Evolutionary conservation across 1,284 basidiomycete genomes (phyloP), one percentile per base, ranked within the genome.

Genomic region (Mycosarcoma maydis): DNA sequence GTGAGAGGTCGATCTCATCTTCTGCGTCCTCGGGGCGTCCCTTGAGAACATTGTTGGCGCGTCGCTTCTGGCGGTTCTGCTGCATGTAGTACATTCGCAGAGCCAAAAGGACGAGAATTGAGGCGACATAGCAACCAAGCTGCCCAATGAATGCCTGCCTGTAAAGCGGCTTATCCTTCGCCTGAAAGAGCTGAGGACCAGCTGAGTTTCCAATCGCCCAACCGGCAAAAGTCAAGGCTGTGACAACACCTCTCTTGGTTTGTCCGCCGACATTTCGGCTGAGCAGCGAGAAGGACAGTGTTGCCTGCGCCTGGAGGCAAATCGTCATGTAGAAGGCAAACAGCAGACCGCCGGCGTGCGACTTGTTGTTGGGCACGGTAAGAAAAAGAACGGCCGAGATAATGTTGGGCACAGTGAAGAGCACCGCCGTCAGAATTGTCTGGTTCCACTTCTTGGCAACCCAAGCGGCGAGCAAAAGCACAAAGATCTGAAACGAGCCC

Each of bases 71-170:
- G 2, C 82, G 81, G 66, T 87, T 87, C 52, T 82, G 82, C 26
- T 83, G 84, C 83, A 85, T 84, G 40, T 86, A 80, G 46, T 83
- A 82, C 11, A 84, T 29, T 17, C 86, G 84, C 34, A 87, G 80
- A 41, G 83, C 70, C 11, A 85, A 64, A 5, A 83, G 77, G 10
- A 73, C 72, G 6, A 56, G 30, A 23, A 87, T 78, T 65, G 86
- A 86, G 23, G 86, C 70, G 22, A 82, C 85, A 58, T 86, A 87
- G 51, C 86, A 82, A 30, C 85, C 82, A 29, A 86, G 82, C 52
- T 87, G 86, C 1, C 82, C 84, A 27, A 85, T 78, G 64, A 86
- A 86, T 2, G 85, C 86, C 37, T 83, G 84, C 53, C 84, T 54
- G 40, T 72, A 80, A 11, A 59, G 37, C 11, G 78, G 51, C n/a